These are phyloP conservation scores for Yamadazyma diddensiae DNA, from an alignment of 1,139 yeast genomes.

Conservation along the genomic window DNA sequence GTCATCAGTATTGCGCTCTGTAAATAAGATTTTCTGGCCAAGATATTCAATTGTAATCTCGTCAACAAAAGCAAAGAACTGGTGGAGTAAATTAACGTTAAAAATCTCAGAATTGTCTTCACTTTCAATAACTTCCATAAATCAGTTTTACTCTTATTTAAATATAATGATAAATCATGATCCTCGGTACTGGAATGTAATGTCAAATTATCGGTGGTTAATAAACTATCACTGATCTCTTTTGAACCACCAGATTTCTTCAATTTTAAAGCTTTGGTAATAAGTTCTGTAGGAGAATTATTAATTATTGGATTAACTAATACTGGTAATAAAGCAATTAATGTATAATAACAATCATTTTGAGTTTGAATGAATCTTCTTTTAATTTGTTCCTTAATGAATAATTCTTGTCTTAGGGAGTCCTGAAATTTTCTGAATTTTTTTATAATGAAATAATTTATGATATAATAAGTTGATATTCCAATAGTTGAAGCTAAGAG, in stretches of 20 bases:
- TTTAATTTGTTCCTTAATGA: conserved; percentile 74
- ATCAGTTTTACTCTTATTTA: conserved; percentile 61
- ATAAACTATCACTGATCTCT: conserved; percentile 27
- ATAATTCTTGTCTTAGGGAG: conserved; percentile 67
- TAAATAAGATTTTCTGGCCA: conserved; percentile 83
- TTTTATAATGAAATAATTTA: conserved; percentile 56
- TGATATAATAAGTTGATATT: conserved; percentile 57
- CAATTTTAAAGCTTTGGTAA: conserved; percentile 67
- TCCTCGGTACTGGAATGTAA: conserved; percentile 29
- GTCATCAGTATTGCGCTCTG: conserved; percentile 76
- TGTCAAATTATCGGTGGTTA: conserved; percentile 41
- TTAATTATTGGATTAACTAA: conserved; percentile 63
- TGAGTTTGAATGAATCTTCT: conserved; percentile 87
- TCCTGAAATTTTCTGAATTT: conserved; percentile 67
- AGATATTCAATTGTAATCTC: conserved; percentile 79
- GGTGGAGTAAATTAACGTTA: conserved; percentile 68
- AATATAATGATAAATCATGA: conserved; percentile 28
- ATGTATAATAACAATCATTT: conserved; percentile 82
- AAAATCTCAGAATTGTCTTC: conserved; percentile 68
- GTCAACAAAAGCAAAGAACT: conserved; percentile 73
- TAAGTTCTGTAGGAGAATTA: conserved; percentile 66
- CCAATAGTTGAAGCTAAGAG: conserved; percentile 55
- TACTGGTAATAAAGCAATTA: conserved; percentile 79
- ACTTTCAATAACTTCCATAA: conserved; percentile 83
- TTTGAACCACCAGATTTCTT: conserved; percentile 34